phyloP scores from a whole-genome alignment of 1,284 basidiomycete genomes.

The Pterulicium gracile region DNA sequence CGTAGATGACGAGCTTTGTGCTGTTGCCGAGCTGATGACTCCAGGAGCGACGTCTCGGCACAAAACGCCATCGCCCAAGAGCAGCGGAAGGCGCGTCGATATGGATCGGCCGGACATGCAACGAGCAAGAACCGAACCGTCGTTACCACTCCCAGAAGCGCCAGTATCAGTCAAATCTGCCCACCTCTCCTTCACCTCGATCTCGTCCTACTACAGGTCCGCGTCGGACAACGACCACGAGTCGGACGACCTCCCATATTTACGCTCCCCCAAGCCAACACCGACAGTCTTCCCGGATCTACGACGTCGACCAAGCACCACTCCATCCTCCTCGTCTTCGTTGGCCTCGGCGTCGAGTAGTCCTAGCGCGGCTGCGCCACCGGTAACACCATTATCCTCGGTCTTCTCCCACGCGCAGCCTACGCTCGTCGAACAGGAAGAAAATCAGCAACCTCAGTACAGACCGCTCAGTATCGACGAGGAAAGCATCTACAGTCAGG shows the following conservation, averaged over 20 bases:
- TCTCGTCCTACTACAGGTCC: background rate
- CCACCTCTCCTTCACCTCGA: conserved; percentile 13
- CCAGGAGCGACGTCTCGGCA: conserved; percentile 11
- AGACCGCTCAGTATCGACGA: too few species aligned
- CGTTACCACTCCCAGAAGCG: too few species aligned
- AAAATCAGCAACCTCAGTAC: too few species aligned
- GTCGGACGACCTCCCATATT: background rate
- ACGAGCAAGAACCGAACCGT: background rate
- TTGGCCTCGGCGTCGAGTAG: background rate
- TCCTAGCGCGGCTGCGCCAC: background rate
- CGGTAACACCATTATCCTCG: background rate
- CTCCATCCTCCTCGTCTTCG: background rate
- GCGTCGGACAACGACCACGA: background rate
- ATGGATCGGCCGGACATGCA: background rate
- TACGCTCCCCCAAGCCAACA: background rate
- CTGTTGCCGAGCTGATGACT: conserved; percentile 22
- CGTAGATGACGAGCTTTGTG: conserved; percentile 21
- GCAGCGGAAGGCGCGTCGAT: background rate
- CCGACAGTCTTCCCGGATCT: background rate
- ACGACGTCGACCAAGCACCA: background rate
- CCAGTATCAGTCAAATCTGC: background rate
- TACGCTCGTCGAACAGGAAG: background rate
- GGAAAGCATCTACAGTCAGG: too few species aligned
- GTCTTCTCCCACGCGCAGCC: background rate
- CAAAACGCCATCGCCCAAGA: too few species aligned